Evolutionary conservation across 2,329 filamentous ascomycete genomes (phyloP), one percentile per base, ranked within the genome.

Genomic region (Epichloe hybrida): DNA sequence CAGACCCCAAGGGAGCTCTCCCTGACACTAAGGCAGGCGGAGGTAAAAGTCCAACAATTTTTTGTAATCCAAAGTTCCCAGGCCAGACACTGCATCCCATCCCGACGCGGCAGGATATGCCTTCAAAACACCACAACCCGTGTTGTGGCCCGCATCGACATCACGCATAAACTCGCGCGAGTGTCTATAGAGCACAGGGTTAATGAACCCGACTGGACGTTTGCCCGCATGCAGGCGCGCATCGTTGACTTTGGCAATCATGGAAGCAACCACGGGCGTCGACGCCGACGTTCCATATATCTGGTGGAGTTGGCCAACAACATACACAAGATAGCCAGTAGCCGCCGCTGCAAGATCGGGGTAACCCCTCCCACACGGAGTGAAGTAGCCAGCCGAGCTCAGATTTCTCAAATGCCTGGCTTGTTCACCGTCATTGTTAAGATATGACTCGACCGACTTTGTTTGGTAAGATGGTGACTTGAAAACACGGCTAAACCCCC

Each of bases 191-290:
- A 83, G 64, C 72, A 75, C 79, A 1, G 79, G 78, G 62, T 83
- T 83, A 27, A 83, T 62, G 58, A 81, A 83, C 0, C 80, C 79
- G 56, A 83, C 64, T 0, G 68, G 58, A 5, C 71, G 61, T 60
- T 74, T 73, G 1, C 77, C 76, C 20, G 68, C 66, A 12, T 72
- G 66, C 43, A 84, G 64, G 35, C 81, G 71, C 21, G 76, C 74
- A 53, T 81, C 78, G 60, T 87, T 86, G 49, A 87, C 63, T 35
- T 84, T 72, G 0, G 76, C 72, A 46, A 88, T 66, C 53, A 88
- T 72, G 15, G 74, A 74, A 0, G 81, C 81, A 47, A 83, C 74
- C 0, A 80, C 69, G 0, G 84, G 84, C 0, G 78, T 68, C 2
- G 82, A 75, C 1, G 82, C 81, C 50, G 69, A 72, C 12, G 65